A percentile compares a stretch with the other conserved stretches of the same genome.
These are phyloP conservation scores for Onygena corvina DNA, from an alignment of 2,329 filamentous ascomycete species.

Conservation along the genomic window DNA sequence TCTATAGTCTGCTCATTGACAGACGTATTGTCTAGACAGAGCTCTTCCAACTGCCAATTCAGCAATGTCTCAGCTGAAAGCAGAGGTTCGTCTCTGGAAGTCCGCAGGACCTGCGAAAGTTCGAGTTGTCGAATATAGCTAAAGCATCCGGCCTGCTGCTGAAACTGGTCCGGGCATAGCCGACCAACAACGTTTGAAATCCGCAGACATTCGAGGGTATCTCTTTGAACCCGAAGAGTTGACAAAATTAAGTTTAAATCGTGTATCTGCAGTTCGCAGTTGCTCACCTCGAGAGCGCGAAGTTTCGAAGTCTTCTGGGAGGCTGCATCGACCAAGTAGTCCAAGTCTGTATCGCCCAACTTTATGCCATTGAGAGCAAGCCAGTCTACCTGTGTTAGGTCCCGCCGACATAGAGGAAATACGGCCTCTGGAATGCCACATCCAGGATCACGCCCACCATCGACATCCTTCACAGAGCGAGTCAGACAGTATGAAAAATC, in stretches of 20 bases:
- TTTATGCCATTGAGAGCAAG: slow-evolving; percentile 56
- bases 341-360: slow-evolving; percentile 58
- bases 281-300: slow-evolving; percentile 54
- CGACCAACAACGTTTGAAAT: slow-evolving; percentile 56
- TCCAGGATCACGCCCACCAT: slow-evolving; percentile 45
- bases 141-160: slow-evolving; percentile 55
- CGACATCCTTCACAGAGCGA: slow-evolving; percentile 41
- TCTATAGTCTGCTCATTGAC: slow-evolving; percentile 53
- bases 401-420: slow-evolving; percentile 54
- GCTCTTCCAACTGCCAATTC: slow-evolving; percentile 54
- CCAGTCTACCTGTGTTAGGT: slow-evolving; percentile 60
- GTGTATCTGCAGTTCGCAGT: slow-evolving; percentile 44
- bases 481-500: slow-evolving; percentile 55
- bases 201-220: slow-evolving; percentile 54
- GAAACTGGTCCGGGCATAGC: slow-evolving; percentile 51
- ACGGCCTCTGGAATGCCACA: slow-evolving; percentile 59
- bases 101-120: slow-evolving; percentile 52
- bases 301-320: slow-evolving; percentile 53
- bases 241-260: slow-evolving; percentile 49
- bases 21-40: slow-evolving; percentile 52
- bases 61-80: slow-evolving; percentile 54
- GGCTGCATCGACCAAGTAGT: slow-evolving; percentile 54
- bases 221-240: slow-evolving; percentile 51
- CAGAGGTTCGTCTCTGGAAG: slow-evolving; percentile 51
- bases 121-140: slow-evolving; percentile 54